Base-by-base conservation (phyloP, 2,329 filamentous ascomycete species). In the Penicillium sp. region DNA sequence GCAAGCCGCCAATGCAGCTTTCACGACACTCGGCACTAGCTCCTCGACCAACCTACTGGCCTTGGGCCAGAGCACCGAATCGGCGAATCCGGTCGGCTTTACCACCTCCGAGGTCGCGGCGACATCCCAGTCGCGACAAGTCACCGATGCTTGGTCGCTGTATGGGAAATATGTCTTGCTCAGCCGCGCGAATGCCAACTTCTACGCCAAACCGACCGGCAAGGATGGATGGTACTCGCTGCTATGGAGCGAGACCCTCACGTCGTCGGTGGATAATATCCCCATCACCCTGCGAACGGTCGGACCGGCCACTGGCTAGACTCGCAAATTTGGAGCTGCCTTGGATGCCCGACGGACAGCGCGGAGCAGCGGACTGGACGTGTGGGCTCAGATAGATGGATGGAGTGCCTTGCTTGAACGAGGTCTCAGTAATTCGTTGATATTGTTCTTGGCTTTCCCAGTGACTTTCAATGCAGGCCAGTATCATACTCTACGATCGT, bases 151-250 rank as follows among this genome's bases (percentile, higher is more conserved):
- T 8, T 43, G 41, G 41, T 25, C 23, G 11, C 31, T 35, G 3
- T 40, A 43, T 32, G 41, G 41, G 14, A 43, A 27, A 17, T 34
- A 19, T 32, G 36, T 43, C 15, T 14, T 43, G 15, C 16, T 30
- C 2, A 39, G 18, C n/a, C 15, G 23, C n/a, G 14, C 19, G 11
- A 15, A 13, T 10, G 16, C 37, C 23, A 26, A 23, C n/a, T 36
- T 40, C 26, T 43, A 43, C n/a, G 26, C 36, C 11, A 27, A 33
- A 10, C 14, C 18, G 16, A 36, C 38, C 14, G 25, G 25, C 4
- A 11, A 25, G n/a, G 21, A 33, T 28, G 39, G 35, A 18, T 32
- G 28, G 29, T 38, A 33, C 15, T 29, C 25, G 4, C 18, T 42
- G 17, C 7, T 32, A 17, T 33, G 29, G 29, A 29, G 35, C 26